Evolutionary conservation across 2,329 filamentous ascomycete genomes (phyloP), one percentile per base, ranked within the genome.

Genomic region (Exophiala alcalophila): DNA sequence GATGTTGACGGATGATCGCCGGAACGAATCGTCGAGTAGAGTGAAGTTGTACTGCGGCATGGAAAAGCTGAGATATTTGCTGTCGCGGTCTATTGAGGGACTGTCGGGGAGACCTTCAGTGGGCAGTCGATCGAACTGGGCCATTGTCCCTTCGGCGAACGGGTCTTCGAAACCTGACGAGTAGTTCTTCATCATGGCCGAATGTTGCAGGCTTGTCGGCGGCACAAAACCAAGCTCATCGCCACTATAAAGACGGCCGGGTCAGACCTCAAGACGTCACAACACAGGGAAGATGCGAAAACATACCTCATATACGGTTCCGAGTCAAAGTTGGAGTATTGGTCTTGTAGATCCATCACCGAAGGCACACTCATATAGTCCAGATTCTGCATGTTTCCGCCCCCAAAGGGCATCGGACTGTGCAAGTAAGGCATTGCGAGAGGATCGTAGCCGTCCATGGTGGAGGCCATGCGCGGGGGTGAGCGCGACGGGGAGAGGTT

Each of bases 11-110:
- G 73, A 71, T 5, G 73, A 76, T 34, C 71, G 67, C 16, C 74
- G 70, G 57, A 75, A 71, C 7, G 76, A 74, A 57, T 77, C 80
- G 57, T 80, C 78, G 40, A 82, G 71, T 5, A 83, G 63, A 2
- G 71, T 72, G 53, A 78, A 81, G 40, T 76, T 80, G 56, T 80
- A 71, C 21, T 75, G 69, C 1, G 81, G 77, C 8, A 78, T 69
- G 1, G 81, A 83, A 65, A 90, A 89, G 57, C 83, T 78, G n/a
- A 90, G 74, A 16, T 89, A 73, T 63, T 89, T 78, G 62, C 82
- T 77, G 61, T 81, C 79, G 55, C 77, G 76, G 46, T 82, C 78
- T 58, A 81, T 78, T 25, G 74, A 78, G 19, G 77, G 71, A 49
- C 73, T 73, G 48, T 76, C 71, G 27, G 70, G 65, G 50, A 63